Percentiles rank a stretch among this genome's conserved stretches.
Evolutionary conservation across 371 early-diverging fungal species (phyloP).

Genomic region (Amoeboradix gromovi): DNA sequence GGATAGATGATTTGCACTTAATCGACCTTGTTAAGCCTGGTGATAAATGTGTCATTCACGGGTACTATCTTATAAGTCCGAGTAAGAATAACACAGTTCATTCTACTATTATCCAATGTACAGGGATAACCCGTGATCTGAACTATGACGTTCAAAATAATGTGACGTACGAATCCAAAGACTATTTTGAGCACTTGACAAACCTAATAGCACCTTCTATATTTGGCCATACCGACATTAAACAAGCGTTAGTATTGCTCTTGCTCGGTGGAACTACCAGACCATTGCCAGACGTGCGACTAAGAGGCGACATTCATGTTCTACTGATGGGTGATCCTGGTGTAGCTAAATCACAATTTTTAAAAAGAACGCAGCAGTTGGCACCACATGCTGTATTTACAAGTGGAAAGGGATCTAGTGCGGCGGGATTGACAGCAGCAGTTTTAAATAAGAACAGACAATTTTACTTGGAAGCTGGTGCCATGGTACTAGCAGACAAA

Average conservation of each 20-base stretch:
- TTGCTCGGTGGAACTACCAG: slow-evolving; percentile 94
- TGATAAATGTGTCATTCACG: slow-evolving; percentile 81
- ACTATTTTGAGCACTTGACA: not conserved
- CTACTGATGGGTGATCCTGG: slow-evolving; percentile 97
- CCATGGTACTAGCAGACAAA: slow-evolving; percentile 97
- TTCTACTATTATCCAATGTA: not conserved
- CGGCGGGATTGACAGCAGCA: slow-evolving; percentile 63
- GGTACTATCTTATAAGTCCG: slow-evolving; percentile 33
- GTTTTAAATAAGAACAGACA: slow-evolving; percentile 58
- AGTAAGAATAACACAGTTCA: not conserved
- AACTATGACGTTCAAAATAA: not conserved
- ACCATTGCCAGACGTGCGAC: slow-evolving; percentile 69
- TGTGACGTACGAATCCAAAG: not conserved
- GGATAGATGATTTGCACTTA: slow-evolving; percentile 86
- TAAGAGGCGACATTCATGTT: slow-evolving; percentile 97
- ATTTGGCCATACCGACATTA: slow-evolving; percentile 44
- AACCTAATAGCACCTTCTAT: slow-evolving; percentile 1
- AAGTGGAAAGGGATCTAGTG: slow-evolving; percentile 56
- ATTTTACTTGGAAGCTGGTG: slow-evolving; percentile 97
- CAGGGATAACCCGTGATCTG: not conserved
- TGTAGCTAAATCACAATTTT: slow-evolving; percentile 93
- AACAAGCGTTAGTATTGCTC: slow-evolving; percentile 84
- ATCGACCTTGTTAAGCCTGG: slow-evolving; percentile 94
- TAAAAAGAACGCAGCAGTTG: slow-evolving; percentile 39
- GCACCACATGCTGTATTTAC: slow-evolving; percentile 87